Evolutionary conservation across 176 grass and related monocot genomes (phyloP), one percentile per base, ranked within the genome.

Genomic region (Olyra latifolia): DNA sequence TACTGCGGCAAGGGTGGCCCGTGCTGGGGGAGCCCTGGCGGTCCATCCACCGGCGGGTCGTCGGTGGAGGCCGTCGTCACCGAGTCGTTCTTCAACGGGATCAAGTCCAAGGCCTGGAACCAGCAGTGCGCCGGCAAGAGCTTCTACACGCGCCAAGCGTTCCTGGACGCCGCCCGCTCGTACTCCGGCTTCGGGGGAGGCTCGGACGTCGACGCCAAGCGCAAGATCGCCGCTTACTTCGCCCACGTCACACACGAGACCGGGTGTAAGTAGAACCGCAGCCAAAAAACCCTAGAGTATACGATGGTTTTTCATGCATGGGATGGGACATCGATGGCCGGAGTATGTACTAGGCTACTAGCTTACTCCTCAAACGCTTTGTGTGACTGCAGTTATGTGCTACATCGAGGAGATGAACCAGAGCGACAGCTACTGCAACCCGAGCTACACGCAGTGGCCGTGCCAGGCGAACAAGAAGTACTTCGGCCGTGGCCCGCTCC

Each of bases 141-240:
- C 28, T 97, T 97, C 48, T 97, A 92, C 89, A 88, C 87, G 10
- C 80, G 87, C 5, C 69, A 50, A 14, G 81, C 87, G 8, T 97
- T 97, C 75, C 62, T 97, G 0, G 2, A 6, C 5, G 82, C 70
- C 16, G 40, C 46, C 24, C 45, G 42, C 8, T 42, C 52, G 6
- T 89, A 87, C 76, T 13, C 80, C 2, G 60, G 4, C 46, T 98
- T 98, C 29, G 95, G 73, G 24, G 65, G 10, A 8, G 80, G 49
- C 4, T 77, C 89, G 0, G 63, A n/a, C 12, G 94, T 80, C 70
- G 82, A 88, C 6, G 42, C 80, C 44, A 93, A 89, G 78, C 72
- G 87, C n/a, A 91, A 97, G 81, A 86, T 97, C 6, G 91, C 94
- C 9, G 87, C 91, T 19, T 97, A 91, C 80, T 97, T 93, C 61